Percentiles rank a stretch among this genome's conserved stretches.
phyloP scores from a whole-genome alignment of 805 yeast genomes.

The Saccharomycopsis guyanensis region DNA sequence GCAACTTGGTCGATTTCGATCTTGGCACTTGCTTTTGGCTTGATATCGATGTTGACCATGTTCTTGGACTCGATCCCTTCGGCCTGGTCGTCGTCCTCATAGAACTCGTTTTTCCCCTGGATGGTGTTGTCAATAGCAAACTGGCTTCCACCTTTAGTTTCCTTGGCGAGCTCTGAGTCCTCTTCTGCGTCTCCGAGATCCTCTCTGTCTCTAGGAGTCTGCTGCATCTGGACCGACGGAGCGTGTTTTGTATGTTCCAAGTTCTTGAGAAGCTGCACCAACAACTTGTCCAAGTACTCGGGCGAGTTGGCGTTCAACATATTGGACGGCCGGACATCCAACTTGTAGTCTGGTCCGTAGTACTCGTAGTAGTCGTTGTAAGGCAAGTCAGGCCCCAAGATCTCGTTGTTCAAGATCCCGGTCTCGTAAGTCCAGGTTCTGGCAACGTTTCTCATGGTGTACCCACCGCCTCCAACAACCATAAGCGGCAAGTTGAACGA shows the following conservation, averaged over 20 bases:
- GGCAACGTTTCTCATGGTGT: constrained; percentile 95
- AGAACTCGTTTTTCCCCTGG: constrained; percentile 71
- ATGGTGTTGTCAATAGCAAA: constrained; percentile 70
- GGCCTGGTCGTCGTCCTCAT: constrained; percentile 52
- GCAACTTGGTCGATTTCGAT: constrained; percentile 11
- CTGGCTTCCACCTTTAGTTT: constrained; percentile 87
- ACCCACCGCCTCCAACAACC: constrained; percentile 98
- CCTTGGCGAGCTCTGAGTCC: constrained; percentile 70
- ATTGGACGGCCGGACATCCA: constrained; percentile 91
- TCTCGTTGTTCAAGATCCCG: constrained; percentile 73
- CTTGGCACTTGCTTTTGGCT: constrained; percentile 1
- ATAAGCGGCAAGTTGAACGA: constrained; percentile 82
- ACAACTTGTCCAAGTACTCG: constrained; percentile 79
- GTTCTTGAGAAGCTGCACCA: constrained; percentile 68
- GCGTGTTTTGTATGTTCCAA: constrained; percentile 89
- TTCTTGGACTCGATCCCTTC: constrained; percentile 24
- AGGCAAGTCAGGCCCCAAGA: constrained; percentile 72
- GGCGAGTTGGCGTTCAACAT: constrained; percentile 96
- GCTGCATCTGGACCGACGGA: constrained; percentile 92
- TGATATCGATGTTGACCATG: constrained; percentile 1
- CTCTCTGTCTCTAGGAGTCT: constrained; percentile 83
- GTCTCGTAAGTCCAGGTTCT: constrained; percentile 94
- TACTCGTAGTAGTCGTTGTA: constrained; percentile 96
- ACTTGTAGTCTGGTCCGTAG: constrained; percentile 93
- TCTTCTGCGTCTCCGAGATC: constrained; percentile 83